Percentiles rank a stretch among this genome's conserved stretches.
phyloP scores from a whole-genome alignment of 2,329 filamentous ascomycete genomes.

The Diaporthe sp. region DNA sequence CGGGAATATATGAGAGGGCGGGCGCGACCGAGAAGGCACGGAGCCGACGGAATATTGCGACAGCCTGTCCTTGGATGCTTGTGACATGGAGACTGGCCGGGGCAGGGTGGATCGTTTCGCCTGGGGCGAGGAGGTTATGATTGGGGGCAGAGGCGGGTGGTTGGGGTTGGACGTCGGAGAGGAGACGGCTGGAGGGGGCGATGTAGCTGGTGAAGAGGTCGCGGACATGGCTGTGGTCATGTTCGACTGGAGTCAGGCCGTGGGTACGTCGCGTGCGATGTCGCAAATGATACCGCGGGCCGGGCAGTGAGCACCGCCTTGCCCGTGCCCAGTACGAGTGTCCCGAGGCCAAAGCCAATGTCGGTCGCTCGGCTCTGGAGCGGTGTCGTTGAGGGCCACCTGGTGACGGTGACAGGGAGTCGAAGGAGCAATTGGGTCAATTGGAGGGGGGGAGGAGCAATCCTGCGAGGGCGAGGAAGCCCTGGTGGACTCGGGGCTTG shows the following conservation, averaged over 20 bases:
- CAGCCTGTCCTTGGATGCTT: conserved; percentile 82
- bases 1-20: conserved; percentile 83
- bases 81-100: conserved; percentile 71
- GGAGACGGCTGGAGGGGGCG: conserved; percentile 58
- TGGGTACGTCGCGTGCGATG: conserved; percentile 36
- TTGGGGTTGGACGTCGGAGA: conserved; percentile 59
- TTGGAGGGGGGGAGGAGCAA: background rate
- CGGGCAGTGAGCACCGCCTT: conserved; percentile 33
- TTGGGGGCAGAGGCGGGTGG: conserved; percentile 64
- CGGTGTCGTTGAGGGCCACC: conserved; percentile 1
- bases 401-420: conserved; percentile 8
- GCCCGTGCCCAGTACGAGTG: conserved; percentile 26
- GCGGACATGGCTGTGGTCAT: conserved; percentile 68
- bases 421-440: conserved; percentile 22
- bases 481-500: conserved; percentile 11
- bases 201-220: conserved; percentile 64
- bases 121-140: conserved; percentile 65
- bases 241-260: conserved; percentile 41
- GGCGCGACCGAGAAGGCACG: conserved; percentile 76
- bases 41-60: conserved; percentile 86
- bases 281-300: conserved; percentile 35
- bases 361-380: conserved; percentile 21
- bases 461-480: conserved; percentile 1
- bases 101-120: conserved; percentile 69
- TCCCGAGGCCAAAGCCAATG: conserved; percentile 26